Base-by-base conservation (phyloP, 345 rosid species). In the Citrus sp. region DNA sequence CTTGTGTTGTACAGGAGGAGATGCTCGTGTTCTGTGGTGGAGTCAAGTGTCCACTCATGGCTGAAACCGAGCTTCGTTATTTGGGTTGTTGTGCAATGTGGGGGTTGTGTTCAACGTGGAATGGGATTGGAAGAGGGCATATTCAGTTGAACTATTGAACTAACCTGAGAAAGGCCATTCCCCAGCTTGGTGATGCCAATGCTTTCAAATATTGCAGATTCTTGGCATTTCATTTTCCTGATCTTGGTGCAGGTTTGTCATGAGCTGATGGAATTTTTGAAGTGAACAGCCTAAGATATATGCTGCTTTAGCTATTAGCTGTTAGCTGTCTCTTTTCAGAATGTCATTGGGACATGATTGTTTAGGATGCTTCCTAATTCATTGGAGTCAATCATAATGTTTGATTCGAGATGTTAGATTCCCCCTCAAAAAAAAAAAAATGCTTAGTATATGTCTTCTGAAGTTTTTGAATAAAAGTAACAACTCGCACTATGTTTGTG, bases 1-100 rank as follows among this genome's bases (percentile, higher is more conserved):
- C 88, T 89, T 87, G 87, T 87, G 88, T 87, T 88, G 85, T 83
- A 89, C 90, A 87, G 90, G 90, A 82, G 89, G 88, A 85, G 87
- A 82, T 84, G 90, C 87, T 84, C 85, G 61, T 81, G 89, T 85
- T 87, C 82, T 86, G 76, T 84, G 85, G 85, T 86, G 89, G 83
- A 84, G 82, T 87, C 76, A 85, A 79, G 84, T 77, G 81, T 86
- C 89, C 82, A 77, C 80, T 85, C 86, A 81, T 90, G 83, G 87
- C 87, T 86, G 83, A 86, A 85, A 82, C 85, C 69, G 83, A 79
- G 85, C 91, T 84, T 79, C 87, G 6, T 75, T 78, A 78, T 82
- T 70, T 77, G 84, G 80, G 76, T 67, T 86, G 77, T 84, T 77
- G 72, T 19, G 80, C 85, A 63, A 76, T 75, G 66, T 86, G 82